Base-by-base conservation (phyloP, 257 asterid species). In the Nicotiana knightiana region DNA sequence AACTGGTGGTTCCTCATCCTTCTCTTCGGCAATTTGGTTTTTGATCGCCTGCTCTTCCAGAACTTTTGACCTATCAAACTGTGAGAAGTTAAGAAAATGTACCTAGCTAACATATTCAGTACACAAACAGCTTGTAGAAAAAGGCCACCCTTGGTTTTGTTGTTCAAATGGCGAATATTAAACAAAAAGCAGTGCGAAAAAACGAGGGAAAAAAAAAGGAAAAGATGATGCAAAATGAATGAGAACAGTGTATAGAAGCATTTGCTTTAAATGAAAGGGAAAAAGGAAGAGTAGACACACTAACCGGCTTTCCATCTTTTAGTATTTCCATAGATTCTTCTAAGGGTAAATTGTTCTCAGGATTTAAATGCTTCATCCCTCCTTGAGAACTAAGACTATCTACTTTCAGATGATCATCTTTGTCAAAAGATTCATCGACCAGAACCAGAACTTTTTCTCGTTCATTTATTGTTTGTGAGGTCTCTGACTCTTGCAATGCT, bases 221-320 rank as follows among this genome's bases (percentile, higher is more conserved):
- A 71, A 65, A 83, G 1, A n/a, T 30, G 21, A 77, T 28, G 64
- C 81, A 37, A 24, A 67, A 59, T 18, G 65, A 77, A 58, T 77
- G 65, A 53, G 24, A 28, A 57, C 48, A 70, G 67, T 32, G 79
- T 61, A 80, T 10, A 53, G 65, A 35, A 61, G 77, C 39, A 70
- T 61, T 63, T 63, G 24, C 65, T 75, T 32, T 55, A 76, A 83
- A 76, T 32, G 78, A 71, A 81, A 66, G 67, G 76, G 81, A 37
- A 66, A 77, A 67, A 77, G 68, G 58, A 76, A 48, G 81, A 70
- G 48, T 59, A 32, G 35, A 67, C 61, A 85, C 51, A 85, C 99
- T 92, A 88, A 95, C 99, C 84, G 82, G 87, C 82, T 91, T 89
- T 78, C 84, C 87, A 81, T 83, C 85, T 84, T 86, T 82, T 43